Base-by-base conservation (phyloP, 805 yeast species). In the Ogataea henricii region DNA sequence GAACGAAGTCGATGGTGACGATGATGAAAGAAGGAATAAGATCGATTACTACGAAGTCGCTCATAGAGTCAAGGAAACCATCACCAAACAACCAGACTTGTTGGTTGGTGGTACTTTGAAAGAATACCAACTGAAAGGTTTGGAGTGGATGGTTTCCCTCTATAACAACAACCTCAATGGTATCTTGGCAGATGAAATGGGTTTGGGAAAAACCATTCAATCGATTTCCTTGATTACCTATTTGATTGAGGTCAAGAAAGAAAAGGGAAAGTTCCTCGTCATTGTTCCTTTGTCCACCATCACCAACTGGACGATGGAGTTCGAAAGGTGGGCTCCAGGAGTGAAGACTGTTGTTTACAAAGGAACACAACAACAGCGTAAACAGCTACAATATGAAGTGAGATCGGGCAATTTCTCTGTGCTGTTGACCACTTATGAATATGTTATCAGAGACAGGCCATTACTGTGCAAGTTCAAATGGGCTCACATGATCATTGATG, bases 401-500 rank as follows among this genome's bases (percentile, higher is more conserved):
- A 75, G 84, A 60, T 63, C 72, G 7, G 89, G 91, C 10, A 82
- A 83, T 57, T 87, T 87, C 69, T 86, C 84, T 51, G 90, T 87
- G 10, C 65, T 87, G 49, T 73, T 87, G 60, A 87, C 96, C 2
- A 87, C 96, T 3, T 87, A 82, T 61, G 96, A 87, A 67, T 87
- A 87, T 60, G 81, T 87, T 54, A 85, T 87, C 54, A 78, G 85
- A 59, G 96, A 87, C 61, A 78, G 89, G 53, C 84, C 90, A 4
- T 60, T 87, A 17, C 70, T 87, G 57, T 68, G 83, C 23, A 85
- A 83, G 59, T 79, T 84, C 56, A 78, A 78, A 53, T 87, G 91
- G 83, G 85, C 86, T 35, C 92, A 88, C 65, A 87, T 87, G 92
- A 86, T 87, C 55, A 87, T 87, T 55, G 96, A 87, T 73, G 96